These are phyloP conservation scores for Saccharomycopsis microspora DNA, from an alignment of 805 yeast species.

Conservation along the genomic window DNA sequence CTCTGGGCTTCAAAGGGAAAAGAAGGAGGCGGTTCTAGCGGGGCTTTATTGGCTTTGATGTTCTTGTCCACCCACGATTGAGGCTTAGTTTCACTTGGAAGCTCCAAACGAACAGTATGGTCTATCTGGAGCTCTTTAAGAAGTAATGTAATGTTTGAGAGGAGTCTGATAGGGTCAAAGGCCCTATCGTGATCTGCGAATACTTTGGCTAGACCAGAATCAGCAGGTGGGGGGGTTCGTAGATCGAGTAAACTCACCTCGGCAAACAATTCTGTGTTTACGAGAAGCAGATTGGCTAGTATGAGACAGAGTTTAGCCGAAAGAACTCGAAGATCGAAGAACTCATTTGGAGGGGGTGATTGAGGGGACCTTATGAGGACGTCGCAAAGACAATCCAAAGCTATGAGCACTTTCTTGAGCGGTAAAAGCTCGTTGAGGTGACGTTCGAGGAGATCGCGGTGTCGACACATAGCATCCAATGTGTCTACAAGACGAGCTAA, in stretches of 20 bases:
- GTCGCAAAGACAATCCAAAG: background rate
- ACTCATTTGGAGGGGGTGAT: background rate
- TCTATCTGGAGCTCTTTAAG: too few species aligned
- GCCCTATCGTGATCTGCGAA: too few species aligned
- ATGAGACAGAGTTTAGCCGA: background rate
- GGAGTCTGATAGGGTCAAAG: too few species aligned
- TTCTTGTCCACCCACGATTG: background rate
- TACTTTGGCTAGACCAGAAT: background rate
- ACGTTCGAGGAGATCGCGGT: background rate
- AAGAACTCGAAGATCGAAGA: background rate
- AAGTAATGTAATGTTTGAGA: too few species aligned
- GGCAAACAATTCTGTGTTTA: background rate
- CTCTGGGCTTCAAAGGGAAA: background rate
- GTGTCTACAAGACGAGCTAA: background rate
- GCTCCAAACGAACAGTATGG: too few species aligned
- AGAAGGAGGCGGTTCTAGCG: background rate
- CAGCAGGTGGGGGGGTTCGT: background rate
- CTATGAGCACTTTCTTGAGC: conserved; percentile 1
- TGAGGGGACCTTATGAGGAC: background rate
- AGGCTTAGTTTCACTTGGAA: background rate
- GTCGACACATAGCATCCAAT: background rate
- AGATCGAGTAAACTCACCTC: background rate
- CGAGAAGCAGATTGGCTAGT: background rate
- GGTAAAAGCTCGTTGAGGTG: background rate
- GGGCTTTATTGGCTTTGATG: background rate